Conservation (phyloP, 139 green algal species). For the Coccomyxa sp. region DNA sequence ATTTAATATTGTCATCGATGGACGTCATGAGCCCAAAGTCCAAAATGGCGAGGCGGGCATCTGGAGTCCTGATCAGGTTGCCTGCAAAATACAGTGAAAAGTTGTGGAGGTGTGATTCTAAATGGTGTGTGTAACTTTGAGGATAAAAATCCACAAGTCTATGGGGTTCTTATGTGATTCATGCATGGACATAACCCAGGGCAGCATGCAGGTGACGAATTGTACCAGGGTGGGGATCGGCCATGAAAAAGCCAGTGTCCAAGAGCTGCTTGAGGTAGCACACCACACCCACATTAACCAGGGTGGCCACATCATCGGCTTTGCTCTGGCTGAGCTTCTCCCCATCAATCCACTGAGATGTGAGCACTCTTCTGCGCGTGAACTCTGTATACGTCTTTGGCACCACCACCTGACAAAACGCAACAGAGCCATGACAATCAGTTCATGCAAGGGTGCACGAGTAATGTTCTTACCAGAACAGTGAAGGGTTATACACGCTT, state of each 20-base stretch:
- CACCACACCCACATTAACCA: constrained; percentile 97
- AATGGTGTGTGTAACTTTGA: constrained; percentile 27
- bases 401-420: constrained; percentile 80
- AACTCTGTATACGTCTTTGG: constrained; percentile 79
- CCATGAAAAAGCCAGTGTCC: constrained; percentile 41
- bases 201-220: neutral
- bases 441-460: neutral
- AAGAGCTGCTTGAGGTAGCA: constrained; percentile 98
- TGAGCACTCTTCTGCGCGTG: constrained; percentile 83
- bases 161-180: neutral
- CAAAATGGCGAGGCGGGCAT: constrained; percentile 91
- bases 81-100: constrained; percentile 48
- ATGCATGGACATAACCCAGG: neutral
- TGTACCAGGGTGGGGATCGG: constrained; percentile 11
- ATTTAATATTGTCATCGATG: constrained; percentile 85
- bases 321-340: constrained; percentile 77
- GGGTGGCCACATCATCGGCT: constrained; percentile 80
- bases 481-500: neutral
- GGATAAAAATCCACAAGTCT: neutral
- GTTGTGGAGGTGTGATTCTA: no score
- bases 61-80: constrained; percentile 95
- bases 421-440: neutral
- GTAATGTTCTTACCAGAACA: neutral
- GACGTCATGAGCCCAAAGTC: constrained; percentile 91
- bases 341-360: constrained; percentile 80